Percentiles rank a stretch among this genome's conserved stretches.
Evolutionary conservation across 2,329 filamentous ascomycete species (phyloP).

Genomic region (Ophiostoma tasmaniense): DNA sequence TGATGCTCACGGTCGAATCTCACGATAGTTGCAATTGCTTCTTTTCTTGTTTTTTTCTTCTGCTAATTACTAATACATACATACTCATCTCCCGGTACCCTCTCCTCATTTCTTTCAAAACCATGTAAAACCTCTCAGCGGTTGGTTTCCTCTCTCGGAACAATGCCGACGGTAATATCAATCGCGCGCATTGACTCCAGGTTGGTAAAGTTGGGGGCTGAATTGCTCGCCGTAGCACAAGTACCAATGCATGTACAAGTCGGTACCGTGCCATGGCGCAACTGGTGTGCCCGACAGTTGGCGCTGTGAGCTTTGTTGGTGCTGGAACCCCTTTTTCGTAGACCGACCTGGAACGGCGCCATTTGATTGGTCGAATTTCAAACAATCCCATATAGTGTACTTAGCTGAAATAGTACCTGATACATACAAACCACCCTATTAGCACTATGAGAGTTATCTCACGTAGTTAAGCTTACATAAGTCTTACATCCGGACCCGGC

Average conservation of each 20-base stretch:
- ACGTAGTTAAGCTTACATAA: background rate
- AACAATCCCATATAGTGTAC: too few relatives aligned
- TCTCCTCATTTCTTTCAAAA: background rate
- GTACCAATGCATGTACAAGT: conserved; percentile 25
- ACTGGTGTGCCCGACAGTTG: background rate
- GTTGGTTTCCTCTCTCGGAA: background rate
- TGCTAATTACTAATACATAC: too few relatives aligned
- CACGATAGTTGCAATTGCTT: background rate
- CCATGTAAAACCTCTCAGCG: background rate
- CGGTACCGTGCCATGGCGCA: background rate
- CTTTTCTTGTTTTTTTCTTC: too few relatives aligned
- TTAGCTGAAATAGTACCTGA: too few relatives aligned
- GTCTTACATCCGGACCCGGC: background rate
- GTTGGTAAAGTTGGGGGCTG: background rate
- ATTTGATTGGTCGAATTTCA: too few relatives aligned
- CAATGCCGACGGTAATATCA: background rate
- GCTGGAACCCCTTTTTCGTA: background rate
- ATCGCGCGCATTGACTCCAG: conserved; percentile 4
- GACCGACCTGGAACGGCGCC: too few relatives aligned
- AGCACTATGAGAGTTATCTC: background rate
- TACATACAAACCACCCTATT: background rate
- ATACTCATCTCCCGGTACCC: background rate
- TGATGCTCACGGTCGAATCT: background rate
- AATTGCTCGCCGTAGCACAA: background rate
- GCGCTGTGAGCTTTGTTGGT: too few relatives aligned